These are phyloP conservation scores for Xylariaceae sp. DNA, from an alignment of 2,329 filamentous ascomycete species.

Conservation along the genomic window DNA sequence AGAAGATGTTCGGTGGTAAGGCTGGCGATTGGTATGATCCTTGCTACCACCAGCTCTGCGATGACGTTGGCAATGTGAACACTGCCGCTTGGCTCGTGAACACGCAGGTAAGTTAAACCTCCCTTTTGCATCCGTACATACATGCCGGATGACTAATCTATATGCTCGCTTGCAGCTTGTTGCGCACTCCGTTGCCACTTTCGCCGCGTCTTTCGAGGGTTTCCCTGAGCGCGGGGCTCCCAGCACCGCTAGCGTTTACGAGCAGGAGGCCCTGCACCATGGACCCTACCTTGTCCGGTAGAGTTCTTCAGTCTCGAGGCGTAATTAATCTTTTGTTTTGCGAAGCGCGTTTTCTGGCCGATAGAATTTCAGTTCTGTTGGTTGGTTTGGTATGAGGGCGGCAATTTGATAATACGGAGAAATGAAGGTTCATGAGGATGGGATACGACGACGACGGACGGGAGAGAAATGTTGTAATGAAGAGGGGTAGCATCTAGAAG, in stretches of 20 bases:
- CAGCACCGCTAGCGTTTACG: slow-evolving; percentile 28
- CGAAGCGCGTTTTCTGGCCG: background rate
- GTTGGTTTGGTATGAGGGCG: background rate
- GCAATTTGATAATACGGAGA: no score
- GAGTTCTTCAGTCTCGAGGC: background rate
- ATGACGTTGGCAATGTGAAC: slow-evolving; percentile 54
- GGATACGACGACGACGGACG: background rate
- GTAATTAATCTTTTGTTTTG: background rate
- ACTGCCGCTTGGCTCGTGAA: slow-evolving; percentile 56
- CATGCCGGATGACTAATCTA: background rate
- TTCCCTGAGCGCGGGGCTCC: slow-evolving; percentile 51
- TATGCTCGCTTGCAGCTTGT: slow-evolving; percentile 44
- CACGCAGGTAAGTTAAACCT: slow-evolving; percentile 43
- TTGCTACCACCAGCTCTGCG: slow-evolving; percentile 59
- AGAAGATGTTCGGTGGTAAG: slow-evolving; percentile 48
- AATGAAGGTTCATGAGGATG: background rate
- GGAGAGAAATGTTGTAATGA: background rate
- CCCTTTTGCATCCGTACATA: background rate
- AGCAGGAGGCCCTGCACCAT: slow-evolving; percentile 43
- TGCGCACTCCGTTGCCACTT: slow-evolving; percentile 68
- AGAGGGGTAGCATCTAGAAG: no score
- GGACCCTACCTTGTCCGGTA: slow-evolving; percentile 46
- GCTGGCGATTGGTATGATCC: slow-evolving; percentile 50
- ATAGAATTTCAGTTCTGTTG: background rate
- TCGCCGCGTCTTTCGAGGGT: slow-evolving; percentile 58